These are phyloP conservation scores for Porphyra umbilicalis DNA, from an alignment of 31 red algal genomes.

Conservation along the genomic window DNA sequence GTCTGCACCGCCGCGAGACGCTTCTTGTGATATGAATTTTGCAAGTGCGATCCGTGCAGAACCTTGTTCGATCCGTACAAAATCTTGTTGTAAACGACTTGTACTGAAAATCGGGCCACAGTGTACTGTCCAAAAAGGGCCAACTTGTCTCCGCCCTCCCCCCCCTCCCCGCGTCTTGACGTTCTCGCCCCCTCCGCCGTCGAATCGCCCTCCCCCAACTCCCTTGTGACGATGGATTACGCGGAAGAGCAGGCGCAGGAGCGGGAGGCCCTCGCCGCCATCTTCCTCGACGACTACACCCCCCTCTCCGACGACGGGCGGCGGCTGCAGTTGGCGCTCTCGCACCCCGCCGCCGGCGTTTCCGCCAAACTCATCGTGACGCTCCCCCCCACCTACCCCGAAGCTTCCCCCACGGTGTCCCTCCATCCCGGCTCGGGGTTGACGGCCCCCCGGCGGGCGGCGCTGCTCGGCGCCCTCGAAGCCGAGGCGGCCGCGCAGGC, in stretches of 20 bases:
- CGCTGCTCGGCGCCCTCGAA: neutral
- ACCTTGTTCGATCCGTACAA: too few relatives aligned
- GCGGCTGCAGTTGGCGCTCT: constrained; percentile 2
- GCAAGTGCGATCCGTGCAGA: too few relatives aligned
- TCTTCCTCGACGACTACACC: constrained; percentile 2
- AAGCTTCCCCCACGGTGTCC: neutral
- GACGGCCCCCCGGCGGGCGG: neutral
- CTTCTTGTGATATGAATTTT: too few relatives aligned
- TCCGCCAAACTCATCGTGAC: neutral
- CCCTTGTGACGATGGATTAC: too few relatives aligned
- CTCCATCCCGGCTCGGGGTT: neutral
- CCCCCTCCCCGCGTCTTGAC: too few relatives aligned
- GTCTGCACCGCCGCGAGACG: too few relatives aligned
- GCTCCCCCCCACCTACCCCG: neutral
- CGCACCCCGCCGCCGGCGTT: neutral
- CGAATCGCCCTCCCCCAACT: too few relatives aligned
- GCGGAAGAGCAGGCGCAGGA: constrained; percentile 10
- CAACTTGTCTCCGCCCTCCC: too few relatives aligned
- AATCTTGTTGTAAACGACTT: too few relatives aligned
- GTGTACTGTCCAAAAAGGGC: too few relatives aligned
- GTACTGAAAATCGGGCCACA: too few relatives aligned
- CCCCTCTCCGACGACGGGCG: neutral
- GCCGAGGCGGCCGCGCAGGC: neutral
- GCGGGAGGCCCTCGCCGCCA: constrained; percentile 9
- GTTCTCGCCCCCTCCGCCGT: too few relatives aligned